Conservation (phyloP, 208 protist genomes). For the Porcisia deanei region DNA sequence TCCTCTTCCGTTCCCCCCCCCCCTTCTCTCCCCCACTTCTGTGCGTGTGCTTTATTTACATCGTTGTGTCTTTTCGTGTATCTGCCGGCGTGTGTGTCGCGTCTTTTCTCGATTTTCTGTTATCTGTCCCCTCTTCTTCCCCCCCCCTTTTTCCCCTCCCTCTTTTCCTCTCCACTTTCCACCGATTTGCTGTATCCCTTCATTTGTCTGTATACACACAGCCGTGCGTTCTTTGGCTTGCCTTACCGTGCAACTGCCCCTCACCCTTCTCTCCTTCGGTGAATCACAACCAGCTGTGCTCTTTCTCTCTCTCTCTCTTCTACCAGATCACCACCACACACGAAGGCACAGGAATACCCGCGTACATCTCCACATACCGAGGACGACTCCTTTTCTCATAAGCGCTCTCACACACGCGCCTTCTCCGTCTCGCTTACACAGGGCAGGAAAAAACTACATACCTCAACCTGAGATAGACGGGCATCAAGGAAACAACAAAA, state of each 20-base stretch:
- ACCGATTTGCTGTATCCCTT: background rate
- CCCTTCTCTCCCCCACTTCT: background rate
- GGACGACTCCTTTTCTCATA: background rate
- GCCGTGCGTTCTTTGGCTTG: background rate
- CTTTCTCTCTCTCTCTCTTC: background rate
- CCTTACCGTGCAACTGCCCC: background rate
- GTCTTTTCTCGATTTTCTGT: background rate
- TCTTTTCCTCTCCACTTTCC: background rate
- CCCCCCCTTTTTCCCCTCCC: background rate
- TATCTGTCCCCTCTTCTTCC: background rate
- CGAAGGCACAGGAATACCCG: background rate
- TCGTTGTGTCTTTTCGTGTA: background rate
- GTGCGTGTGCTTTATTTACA: background rate
- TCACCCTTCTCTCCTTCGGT: background rate
- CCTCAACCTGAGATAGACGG: too few relatives aligned
- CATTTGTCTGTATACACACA: background rate
- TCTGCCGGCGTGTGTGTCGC: background rate
- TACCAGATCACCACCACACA: background rate
- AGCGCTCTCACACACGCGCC: background rate
- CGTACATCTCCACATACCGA: background rate
- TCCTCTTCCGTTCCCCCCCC: slow-evolving; percentile 2
- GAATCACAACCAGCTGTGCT: background rate
- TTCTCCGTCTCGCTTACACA: too few relatives aligned
- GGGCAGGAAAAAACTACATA: too few relatives aligned
- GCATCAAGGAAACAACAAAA: background rate